Evolutionary conservation across 129 eudicot genomes (phyloP), one percentile per base, ranked within the genome.

Genomic region (Flaveria trinervia): DNA sequence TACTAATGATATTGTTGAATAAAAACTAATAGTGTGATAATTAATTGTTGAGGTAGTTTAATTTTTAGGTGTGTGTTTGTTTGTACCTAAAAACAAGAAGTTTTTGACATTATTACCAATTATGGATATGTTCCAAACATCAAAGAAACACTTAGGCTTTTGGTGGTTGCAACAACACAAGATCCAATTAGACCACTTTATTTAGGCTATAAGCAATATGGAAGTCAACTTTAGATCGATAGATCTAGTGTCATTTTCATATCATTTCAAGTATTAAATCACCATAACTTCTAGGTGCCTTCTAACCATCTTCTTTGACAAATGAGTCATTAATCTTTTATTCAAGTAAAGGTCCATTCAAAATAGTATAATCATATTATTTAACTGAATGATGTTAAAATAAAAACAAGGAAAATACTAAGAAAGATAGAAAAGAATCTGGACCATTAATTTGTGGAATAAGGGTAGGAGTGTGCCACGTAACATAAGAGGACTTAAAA

Each of bases 121-220:
- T 73, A 72, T 73, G 70, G 70, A 54, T 13, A 8, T 73, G 66
- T 66, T 44, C 70, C 83, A 73, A 73, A 52, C 75, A 44, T 73
- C 33, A 50, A 64, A 18, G 5, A 5, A 25, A 64, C 64, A 15
- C 5, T 65, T 71, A 54, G 78, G 41, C 69, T 16, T 72, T 20
- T 72, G 79, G 74, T 79, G 49, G 74, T 73, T 73, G 73, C 79
- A 65, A 79, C 78, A 79, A 64, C 73, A 73, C 74, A 80, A 67
- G 45, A 80, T 65, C 50, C 48, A 74, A 36, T 66, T 80, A 74
- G 76, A 69, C 80, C 80, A 74, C 80, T 80, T 80, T 80, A 48
- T 74, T 80, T 80, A 80, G 80, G 84, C 75, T 30, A 68, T 69
- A 80, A 80, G 84, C 76, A 80, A 80, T 67, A 80, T 55, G 14